A percentile compares a stretch with the other conserved stretches of the same genome.
phyloP scores from a whole-genome alignment of 495 filamentous ascomycete genomes.

The Tuber magnatum region DNA sequence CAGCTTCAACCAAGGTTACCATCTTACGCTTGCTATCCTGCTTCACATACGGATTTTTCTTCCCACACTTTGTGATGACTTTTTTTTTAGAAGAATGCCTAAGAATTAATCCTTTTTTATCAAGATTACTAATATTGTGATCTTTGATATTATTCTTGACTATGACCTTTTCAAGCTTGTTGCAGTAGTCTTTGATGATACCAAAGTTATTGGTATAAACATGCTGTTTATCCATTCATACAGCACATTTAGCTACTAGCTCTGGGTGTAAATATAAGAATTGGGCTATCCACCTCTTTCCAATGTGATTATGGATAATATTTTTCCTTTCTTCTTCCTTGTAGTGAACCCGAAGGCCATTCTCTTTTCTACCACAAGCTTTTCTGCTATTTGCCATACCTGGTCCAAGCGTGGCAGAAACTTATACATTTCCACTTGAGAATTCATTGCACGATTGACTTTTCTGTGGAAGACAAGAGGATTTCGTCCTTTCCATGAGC shows the following conservation, averaged over 20 bases:
- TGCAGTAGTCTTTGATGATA: background rate
- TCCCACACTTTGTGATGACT: background rate
- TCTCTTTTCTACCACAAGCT: background rate
- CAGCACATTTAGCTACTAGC: background rate
- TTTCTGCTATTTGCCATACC: background rate
- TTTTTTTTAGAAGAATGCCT: background rate
- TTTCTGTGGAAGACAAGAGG: background rate
- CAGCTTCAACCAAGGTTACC: background rate
- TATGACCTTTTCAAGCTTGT: background rate
- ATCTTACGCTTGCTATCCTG: background rate
- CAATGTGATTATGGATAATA: background rate
- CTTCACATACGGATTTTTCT: background rate
- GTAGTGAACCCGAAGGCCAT: background rate
- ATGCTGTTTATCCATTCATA: background rate
- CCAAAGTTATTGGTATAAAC: background rate
- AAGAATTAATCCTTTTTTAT: background rate
- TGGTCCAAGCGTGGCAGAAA: background rate
- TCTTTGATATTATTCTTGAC: background rate
- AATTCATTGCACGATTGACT: background rate
- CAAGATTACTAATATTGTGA: background rate
- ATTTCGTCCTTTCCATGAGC: background rate
- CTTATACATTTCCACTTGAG: background rate
- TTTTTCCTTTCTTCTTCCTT: background rate
- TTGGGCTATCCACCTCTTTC: background rate
- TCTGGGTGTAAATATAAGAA: background rate